A percentile compares a stretch with the other conserved stretches of the same genome.
Conservation (phyloP, 2,329 filamentous ascomycete species). For the Fusarium anthophilum region DNA sequence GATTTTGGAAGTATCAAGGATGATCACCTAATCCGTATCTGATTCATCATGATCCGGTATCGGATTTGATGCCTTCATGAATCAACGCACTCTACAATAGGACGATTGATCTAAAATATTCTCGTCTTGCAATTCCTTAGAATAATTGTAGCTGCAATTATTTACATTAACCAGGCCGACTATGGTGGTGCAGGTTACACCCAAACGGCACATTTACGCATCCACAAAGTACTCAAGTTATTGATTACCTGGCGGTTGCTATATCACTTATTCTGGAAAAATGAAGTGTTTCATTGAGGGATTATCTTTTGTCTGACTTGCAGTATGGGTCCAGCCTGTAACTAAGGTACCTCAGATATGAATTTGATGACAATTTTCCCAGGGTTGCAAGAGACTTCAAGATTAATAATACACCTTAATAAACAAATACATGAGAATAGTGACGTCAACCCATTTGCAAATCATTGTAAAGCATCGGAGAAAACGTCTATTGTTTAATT, state of each 20-base stretch:
- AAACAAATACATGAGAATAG: rapidly evolving
- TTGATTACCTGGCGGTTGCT: rapidly evolving
- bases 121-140: rapidly evolving
- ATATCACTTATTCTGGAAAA: rapidly evolving
- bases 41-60: not conserved
- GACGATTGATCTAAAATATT: rapidly evolving
- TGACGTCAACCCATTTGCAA: rapidly evolving
- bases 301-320: not conserved
- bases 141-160: rapidly evolving
- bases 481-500: rapidly evolving
- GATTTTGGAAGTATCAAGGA: not conserved
- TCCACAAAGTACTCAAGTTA: rapidly evolving
- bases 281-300: rapidly evolving
- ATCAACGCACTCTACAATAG: rapidly evolving
- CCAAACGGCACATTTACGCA: rapidly evolving
- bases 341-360: too few relatives aligned
- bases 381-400: rapidly evolving
- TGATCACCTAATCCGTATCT: not conserved
- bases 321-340: rapidly evolving
- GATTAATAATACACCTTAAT: not conserved
- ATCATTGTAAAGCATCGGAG: rapidly evolving
- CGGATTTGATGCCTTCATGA: not conserved
- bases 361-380: rapidly evolving
- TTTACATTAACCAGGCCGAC: rapidly evolving
- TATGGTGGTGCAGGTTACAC: rapidly evolving